Conservation (phyloP, 2,329 filamentous ascomycete species). For the Fusarium sacchari region DNA sequence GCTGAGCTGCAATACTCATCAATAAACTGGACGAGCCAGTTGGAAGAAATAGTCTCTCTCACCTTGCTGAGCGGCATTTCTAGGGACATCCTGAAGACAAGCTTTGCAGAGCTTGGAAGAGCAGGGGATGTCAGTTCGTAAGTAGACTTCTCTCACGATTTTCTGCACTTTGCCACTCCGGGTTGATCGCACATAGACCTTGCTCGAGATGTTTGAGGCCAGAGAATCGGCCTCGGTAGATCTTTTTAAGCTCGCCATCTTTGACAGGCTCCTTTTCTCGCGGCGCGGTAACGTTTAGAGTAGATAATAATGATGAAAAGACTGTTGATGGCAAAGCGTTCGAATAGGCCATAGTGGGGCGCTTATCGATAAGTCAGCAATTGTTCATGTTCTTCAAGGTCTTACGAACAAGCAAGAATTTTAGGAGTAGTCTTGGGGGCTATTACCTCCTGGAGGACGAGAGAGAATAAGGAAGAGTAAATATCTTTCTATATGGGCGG, state of each 20-base stretch:
- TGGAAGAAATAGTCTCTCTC: conserved; percentile 48
- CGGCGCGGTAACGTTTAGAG: conserved; percentile 8
- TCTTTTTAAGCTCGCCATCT: conserved; percentile 74
- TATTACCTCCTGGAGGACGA: neutral
- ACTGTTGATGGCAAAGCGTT: conserved; percentile 33
- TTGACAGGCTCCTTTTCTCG: conserved; percentile 22
- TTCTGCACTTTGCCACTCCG: conserved; percentile 98
- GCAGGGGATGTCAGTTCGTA: conserved; percentile 96
- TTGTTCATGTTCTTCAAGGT: neutral
- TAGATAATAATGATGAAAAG: conserved; percentile 33
- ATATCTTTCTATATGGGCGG: neutral
- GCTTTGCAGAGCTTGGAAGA: conserved; percentile 86
- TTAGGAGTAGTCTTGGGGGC: neutral
- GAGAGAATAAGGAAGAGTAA: neutral
- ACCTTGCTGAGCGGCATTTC: conserved; percentile 83
- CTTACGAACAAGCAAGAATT: neutral
- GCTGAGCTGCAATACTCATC: conserved; percentile 64
- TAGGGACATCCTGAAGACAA: conserved; percentile 79
- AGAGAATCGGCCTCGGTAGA: conserved; percentile 61
- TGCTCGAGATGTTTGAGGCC: conserved; percentile 86
- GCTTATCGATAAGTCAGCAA: conserved; percentile 46
- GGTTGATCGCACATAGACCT: conserved; percentile 93
- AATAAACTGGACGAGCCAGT: neutral
- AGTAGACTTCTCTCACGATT: conserved; percentile 95
- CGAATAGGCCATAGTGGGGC: conserved; percentile 39